phyloP scores from a whole-genome alignment of 2,329 filamentous ascomycete species.

The Metarhizium anisopliae region DNA sequence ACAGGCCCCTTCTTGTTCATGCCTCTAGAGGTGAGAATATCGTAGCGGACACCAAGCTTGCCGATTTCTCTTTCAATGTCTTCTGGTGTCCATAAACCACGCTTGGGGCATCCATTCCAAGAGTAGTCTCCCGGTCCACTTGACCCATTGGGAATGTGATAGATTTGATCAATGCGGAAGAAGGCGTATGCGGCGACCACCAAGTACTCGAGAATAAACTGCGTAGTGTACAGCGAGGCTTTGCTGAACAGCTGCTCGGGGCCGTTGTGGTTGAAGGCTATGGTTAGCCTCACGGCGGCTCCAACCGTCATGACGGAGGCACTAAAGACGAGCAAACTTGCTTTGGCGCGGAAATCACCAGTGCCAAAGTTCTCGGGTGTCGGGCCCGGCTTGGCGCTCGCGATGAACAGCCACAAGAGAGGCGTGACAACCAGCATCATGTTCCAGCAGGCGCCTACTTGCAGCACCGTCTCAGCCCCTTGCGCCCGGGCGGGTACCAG shows the following conservation, averaged over 20 bases:
- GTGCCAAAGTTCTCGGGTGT: constrained; percentile 21
- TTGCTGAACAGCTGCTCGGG: constrained; percentile 21
- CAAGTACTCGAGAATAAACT: constrained; percentile 22
- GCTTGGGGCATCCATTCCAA: not conserved
- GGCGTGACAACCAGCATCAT: constrained; percentile 14
- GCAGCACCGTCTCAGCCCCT: constrained; percentile 9
- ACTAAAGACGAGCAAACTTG: constrained; percentile 16
- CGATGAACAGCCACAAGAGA: constrained; percentile 13
- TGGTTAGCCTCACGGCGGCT: constrained; percentile 15
- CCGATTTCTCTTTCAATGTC: not conserved
- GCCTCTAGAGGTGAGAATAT: not conserved
- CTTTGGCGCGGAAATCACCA: constrained; percentile 20
- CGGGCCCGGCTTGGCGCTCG: constrained; percentile 18
- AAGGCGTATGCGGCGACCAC: constrained; percentile 17
- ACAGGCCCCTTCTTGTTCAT: not conserved
- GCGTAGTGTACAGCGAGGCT: constrained; percentile 25
- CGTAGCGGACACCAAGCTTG: constrained; percentile 3
- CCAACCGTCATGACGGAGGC: constrained; percentile 12
- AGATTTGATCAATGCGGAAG: constrained; percentile 19
- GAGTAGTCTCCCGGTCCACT: not conserved
- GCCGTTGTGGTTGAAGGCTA: constrained; percentile 10
- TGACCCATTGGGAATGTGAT: constrained; percentile 21
- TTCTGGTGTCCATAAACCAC: not conserved
- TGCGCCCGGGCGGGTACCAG: constrained; percentile 1
- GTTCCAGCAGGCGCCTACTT: constrained; percentile 13